Conservation (phyloP, 305 asterid species). For the Solanum hybrid region DNA sequence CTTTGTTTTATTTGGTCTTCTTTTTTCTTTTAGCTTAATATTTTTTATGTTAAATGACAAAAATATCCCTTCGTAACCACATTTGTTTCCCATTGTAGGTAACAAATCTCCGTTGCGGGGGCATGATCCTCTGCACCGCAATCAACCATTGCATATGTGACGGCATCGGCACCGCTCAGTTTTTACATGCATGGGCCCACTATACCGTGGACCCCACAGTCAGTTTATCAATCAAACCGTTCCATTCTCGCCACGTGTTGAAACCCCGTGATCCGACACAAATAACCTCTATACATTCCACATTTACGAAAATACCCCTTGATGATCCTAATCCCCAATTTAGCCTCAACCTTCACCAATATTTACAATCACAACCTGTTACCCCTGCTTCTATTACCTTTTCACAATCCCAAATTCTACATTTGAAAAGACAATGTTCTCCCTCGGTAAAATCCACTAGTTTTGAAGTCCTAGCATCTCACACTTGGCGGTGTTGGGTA, state of each 20-base stretch:
- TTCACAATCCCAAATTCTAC: conserved; percentile 38
- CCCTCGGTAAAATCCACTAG: conserved; percentile 62
- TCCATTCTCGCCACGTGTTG: conserved; percentile 62
- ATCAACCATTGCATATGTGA: conserved; percentile 74
- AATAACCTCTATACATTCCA: conserved; percentile 27
- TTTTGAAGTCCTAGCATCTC: conserved; percentile 64
- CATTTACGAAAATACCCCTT: conserved; percentile 23
- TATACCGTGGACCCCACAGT: conserved; percentile 17
- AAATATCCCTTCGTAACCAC: not conserved
- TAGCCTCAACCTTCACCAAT: conserved; percentile 28
- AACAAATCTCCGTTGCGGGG: conserved; percentile 67
- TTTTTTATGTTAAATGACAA: not conserved
- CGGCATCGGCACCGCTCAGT: conserved; percentile 83
- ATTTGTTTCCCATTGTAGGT: conserved; percentile 27
- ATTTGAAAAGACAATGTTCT: conserved; percentile 41
- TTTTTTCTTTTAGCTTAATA: not conserved
- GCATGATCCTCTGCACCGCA: conserved; percentile 61
- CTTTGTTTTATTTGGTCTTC: not conserved
- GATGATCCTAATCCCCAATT: not conserved
- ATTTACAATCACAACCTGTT: conserved; percentile 52
- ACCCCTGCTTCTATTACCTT: conserved; percentile 48
- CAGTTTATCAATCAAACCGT: conserved; percentile 27
- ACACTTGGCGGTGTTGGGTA: conserved; percentile 85
- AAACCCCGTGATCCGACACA: conserved; percentile 47
- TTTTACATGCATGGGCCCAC: conserved; percentile 85